Evolutionary conservation across 495 filamentous ascomycete species (phyloP).

Genomic region (Penicillium maclennaniae): DNA sequence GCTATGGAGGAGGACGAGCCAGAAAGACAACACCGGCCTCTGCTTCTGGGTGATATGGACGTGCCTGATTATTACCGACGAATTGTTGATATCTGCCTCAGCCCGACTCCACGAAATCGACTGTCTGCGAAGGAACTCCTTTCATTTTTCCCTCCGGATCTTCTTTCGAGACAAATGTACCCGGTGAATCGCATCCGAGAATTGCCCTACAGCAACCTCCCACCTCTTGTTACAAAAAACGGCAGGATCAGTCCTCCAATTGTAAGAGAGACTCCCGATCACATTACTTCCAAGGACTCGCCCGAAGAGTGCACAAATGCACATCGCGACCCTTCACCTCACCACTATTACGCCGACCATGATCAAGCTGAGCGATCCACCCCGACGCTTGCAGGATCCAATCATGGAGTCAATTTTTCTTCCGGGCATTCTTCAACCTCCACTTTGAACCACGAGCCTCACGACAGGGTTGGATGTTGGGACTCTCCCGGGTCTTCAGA

Average conservation of each 20-base stretch:
- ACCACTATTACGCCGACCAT: constrained; percentile 9
- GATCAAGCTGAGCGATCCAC: constrained; percentile 23
- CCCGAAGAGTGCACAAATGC: constrained; percentile 2
- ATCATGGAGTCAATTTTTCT: constrained; percentile 12
- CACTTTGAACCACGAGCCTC: constrained; percentile 23
- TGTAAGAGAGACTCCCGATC: not conserved
- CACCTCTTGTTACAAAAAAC: constrained; percentile 7
- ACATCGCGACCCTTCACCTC: constrained; percentile 7
- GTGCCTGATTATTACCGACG: constrained; percentile 58
- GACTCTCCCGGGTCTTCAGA: not conserved
- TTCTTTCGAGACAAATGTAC: constrained; percentile 3
- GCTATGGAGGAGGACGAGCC: constrained; percentile 87
- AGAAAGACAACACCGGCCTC: constrained; percentile 71
- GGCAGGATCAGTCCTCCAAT: constrained; percentile 5
- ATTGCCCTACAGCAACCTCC: not conserved
- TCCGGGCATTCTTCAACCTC: constrained; percentile 26
- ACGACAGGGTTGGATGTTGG: not conserved
- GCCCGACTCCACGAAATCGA: constrained; percentile 50
- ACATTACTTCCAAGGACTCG: constrained; percentile 1
- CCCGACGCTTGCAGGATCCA: constrained; percentile 23
- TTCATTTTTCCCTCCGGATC: constrained; percentile 41
- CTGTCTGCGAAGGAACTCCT: constrained; percentile 56
- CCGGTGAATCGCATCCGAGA: not conserved
- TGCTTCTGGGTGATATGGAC: constrained; percentile 46
- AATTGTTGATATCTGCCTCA: constrained; percentile 57